Base-by-base conservation (phyloP, 2,329 filamentous ascomycete genomes). In the Dactylonectria macrodidyma region DNA sequence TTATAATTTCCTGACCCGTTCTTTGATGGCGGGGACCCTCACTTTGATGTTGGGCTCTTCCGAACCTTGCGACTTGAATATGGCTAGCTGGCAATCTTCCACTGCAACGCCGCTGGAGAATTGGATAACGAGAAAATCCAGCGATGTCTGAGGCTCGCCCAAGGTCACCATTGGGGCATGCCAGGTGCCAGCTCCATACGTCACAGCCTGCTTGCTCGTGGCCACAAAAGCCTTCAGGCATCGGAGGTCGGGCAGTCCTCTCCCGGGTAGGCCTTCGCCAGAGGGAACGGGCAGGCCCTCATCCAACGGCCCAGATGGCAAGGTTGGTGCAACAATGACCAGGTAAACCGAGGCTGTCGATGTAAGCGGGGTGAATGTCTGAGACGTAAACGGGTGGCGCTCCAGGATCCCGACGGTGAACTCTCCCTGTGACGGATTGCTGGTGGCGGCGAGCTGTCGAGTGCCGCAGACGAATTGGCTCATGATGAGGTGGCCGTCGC, bases 121-220 rank as follows among this genome's bases (percentile, higher is more conserved):
- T 83, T 98, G 95, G 72, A 93, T 89, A 2, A 98, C 95, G 5
- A 97, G 89, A 80, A 98, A 98, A 78, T 96, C 94, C 55, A 98
- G 85, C 22, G 90, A 86, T 30, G 84, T 82, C 2, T 82, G 85
- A 2, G 75, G 63, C 2, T 78, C 70, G 0, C 95, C 95, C 56
- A 98, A 81, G 16, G 94, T 95, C 14, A 95, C 93, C 95, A 99
- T 98, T 0, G 96, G 96, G 68, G 95, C 95, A 84, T 99, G 96
- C 89, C 95, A 99, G 61, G 95, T 98, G 5, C 94, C 96, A 1
- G 93, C 91, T 1, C 89, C 94, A 80, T 98, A 99, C 3, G 95
- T 98, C 14, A 99, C 94, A 11, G 94, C 95, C 83, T 97, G 94
- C 26, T 88, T 86, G 3, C 90, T 91, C 57, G 87, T 89, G 1